Evolutionary conservation across 371 early-diverging fungal species (phyloP).

Genomic region (Mortierella polycephala): DNA sequence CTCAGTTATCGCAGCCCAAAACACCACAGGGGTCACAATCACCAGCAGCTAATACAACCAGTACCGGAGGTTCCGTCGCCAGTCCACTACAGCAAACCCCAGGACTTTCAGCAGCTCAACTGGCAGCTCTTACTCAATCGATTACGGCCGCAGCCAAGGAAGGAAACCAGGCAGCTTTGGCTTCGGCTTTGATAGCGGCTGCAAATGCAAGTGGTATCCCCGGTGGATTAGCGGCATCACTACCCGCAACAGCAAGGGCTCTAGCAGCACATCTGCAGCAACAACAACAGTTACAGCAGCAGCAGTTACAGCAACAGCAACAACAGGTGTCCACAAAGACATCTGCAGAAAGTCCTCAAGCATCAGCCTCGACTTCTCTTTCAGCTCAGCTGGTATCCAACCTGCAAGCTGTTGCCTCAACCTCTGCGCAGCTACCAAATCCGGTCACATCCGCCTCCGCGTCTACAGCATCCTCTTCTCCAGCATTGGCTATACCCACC

Average conservation of each 20-base stretch:
- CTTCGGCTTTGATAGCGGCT: conserved; percentile 41
- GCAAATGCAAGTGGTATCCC: conserved; percentile 46
- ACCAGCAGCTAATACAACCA: conserved; percentile 1
- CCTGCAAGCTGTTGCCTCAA: conserved; percentile 11
- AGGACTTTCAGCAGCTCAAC: conserved; percentile 24
- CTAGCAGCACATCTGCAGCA: conserved; percentile 39
- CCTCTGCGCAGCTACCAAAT: conserved; percentile 1
- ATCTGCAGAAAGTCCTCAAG: background rate
- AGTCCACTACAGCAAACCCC: conserved; percentile 20
- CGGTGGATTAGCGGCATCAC: conserved; percentile 38
- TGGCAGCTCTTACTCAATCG: conserved; percentile 39
- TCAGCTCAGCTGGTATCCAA: conserved; percentile 15
- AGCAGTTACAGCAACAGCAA: conserved; percentile 9
- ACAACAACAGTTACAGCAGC: conserved; percentile 24
- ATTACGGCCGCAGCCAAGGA: conserved; percentile 43
- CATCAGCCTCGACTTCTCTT: background rate
- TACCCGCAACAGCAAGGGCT: conserved; percentile 45
- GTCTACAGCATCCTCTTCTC: conserved; percentile 7
- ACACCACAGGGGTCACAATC: background rate
- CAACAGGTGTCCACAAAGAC: background rate
- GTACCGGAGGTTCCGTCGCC: background rate
- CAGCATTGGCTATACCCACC: conserved; percentile 30
- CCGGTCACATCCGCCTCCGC: background rate
- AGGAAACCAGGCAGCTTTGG: conserved; percentile 40
- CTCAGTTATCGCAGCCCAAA: background rate